Evolutionary conservation across 208 protist species (phyloP).

Genomic region (Angomonas desouzai): DNA sequence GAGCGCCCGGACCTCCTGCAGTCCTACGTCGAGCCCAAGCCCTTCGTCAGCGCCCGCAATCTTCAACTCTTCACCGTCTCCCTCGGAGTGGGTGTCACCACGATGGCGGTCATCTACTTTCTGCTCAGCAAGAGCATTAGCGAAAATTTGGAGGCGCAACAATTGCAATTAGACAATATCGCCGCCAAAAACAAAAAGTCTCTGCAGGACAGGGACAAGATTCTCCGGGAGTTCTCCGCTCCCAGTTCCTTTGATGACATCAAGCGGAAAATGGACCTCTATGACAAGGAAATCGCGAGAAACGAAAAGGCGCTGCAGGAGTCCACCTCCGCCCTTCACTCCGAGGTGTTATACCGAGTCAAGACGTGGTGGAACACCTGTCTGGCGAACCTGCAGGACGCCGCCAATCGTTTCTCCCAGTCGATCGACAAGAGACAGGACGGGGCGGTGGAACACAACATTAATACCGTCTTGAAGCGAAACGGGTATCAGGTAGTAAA

Average conservation of each 20-base stretch:
- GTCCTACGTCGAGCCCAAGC: conserved; percentile 72
- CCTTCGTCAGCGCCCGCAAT: conserved; percentile 63
- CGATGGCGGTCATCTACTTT: conserved; percentile 57
- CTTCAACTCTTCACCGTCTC: conserved; percentile 72
- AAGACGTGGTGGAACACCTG: conserved; percentile 85
- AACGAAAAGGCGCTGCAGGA: conserved; percentile 31
- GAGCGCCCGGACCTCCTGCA: conserved; percentile 71
- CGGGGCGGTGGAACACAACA: conserved; percentile 29
- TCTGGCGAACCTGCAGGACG: conserved; percentile 66
- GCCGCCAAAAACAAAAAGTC: conserved; percentile 46
- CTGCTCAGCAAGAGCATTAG: conserved; percentile 73
- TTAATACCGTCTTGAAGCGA: conserved; percentile 46
- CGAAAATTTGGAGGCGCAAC: conserved; percentile 47
- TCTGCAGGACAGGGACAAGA: conserved; percentile 30
- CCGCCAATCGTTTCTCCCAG: conserved; percentile 28
- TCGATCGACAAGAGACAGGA: conserved; percentile 39
- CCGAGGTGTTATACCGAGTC: conserved; percentile 61
- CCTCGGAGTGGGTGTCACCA: conserved; percentile 50
- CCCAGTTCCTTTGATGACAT: conserved; percentile 79
- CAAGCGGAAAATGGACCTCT: conserved; percentile 53
- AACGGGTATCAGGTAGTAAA: conserved; percentile 59
- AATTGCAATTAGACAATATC: conserved; percentile 41
- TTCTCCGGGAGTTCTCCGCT: conserved; percentile 57
- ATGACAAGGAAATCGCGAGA: conserved; percentile 41
- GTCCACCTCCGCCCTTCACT: conserved; percentile 62